Evolutionary conservation across 768 basidiomycete species (phyloP), one percentile per base, ranked within the genome.

Genomic region (Macrolepiota albuminosa): DNA sequence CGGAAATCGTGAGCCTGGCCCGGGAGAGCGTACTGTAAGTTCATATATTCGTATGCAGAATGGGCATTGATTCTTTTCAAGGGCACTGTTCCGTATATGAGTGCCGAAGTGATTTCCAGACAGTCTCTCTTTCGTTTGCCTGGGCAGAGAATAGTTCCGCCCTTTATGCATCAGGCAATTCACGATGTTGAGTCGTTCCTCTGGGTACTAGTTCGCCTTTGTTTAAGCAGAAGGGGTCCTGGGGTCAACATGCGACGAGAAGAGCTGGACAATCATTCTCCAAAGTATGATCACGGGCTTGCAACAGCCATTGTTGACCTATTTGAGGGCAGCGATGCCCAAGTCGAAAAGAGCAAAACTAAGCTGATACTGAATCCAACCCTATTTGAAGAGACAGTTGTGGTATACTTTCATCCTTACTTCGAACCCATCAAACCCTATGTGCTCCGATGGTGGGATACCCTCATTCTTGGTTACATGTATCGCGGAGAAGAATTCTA

Each of bases 111-210:
- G 16, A 46, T 47, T 16, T 7, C 1, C 6, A 21, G 18, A 36
- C 1, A 16, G 26, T 24, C 10, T 21, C 9, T 60, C 54, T 29
- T 13, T 48, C 4, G 11, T 40, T 29, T 29, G 2, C 29, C 37
- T 36, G 7, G 21, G 14, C 4, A 0, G 4, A 11, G 4, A 18
- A 40, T 0, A 2, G 3, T 1, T 4, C 1, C 11, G 13, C 45
- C 5, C 11, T 26, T 46, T 6, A 24, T 26, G 2, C 45, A 46
- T 21, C 14, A 57, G 11, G 58, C 55, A 7, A 33, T 63, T 8
- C 65, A 68, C 34, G 67, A 69, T 36, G 45, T 68, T 5, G 68
- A 69, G 31, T 68, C 67, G 9, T 53, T 66, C 11, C 60, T 69
- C 40, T 69, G 67, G 68, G 61, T 69, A 26, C 43, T 69, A 6